A percentile compares a stretch with the other conserved stretches of the same genome.
Evolutionary conservation across 352 stramenopile genomes (phyloP).

Genomic region (Phytophthora aleatoria): DNA sequence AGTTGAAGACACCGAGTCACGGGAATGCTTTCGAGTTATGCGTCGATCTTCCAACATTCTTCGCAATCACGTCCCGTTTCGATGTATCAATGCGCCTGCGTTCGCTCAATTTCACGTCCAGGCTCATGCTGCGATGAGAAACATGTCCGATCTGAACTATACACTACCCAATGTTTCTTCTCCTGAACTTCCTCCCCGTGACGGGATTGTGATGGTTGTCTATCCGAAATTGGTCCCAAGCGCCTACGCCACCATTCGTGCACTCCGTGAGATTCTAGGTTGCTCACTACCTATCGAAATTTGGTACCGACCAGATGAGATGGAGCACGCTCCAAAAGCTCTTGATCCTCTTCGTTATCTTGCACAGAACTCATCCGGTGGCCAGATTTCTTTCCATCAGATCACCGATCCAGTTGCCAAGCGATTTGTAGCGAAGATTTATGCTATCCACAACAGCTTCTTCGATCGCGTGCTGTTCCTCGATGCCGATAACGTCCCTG

Average conservation of each 20-base stretch:
- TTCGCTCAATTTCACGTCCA: slow-evolving; percentile 42
- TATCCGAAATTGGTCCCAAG: slow-evolving; percentile 54
- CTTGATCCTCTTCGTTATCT: slow-evolving; percentile 29
- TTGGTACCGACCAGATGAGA: slow-evolving; percentile 54
- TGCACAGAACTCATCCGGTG: slow-evolving; percentile 9
- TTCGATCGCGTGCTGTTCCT: slow-evolving; percentile 55
- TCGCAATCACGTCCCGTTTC: slow-evolving; percentile 35
- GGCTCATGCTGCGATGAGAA: slow-evolving; percentile 17
- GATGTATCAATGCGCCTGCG: slow-evolving; percentile 44
- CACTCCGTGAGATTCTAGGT: slow-evolving; percentile 31
- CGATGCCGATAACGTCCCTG: slow-evolving; percentile 59
- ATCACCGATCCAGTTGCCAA: slow-evolving; percentile 36
- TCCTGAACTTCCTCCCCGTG: neutral
- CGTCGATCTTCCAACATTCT: slow-evolving; percentile 33
- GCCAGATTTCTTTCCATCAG: slow-evolving; percentile 25
- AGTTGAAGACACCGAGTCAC: slow-evolving; percentile 25
- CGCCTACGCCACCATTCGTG: slow-evolving; percentile 28
- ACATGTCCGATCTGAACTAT: neutral
- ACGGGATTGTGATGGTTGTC: slow-evolving; percentile 59
- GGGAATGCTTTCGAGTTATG: slow-evolving; percentile 42
- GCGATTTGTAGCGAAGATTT: slow-evolving; percentile 57
- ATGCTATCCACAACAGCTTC: slow-evolving; percentile 46
- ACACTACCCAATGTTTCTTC: neutral
- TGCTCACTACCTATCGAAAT: slow-evolving; percentile 61
- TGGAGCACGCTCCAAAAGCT: slow-evolving; percentile 13